These are phyloP conservation scores for Komagataella ulmi DNA, from an alignment of 805 yeast genomes.

Conservation along the genomic window DNA sequence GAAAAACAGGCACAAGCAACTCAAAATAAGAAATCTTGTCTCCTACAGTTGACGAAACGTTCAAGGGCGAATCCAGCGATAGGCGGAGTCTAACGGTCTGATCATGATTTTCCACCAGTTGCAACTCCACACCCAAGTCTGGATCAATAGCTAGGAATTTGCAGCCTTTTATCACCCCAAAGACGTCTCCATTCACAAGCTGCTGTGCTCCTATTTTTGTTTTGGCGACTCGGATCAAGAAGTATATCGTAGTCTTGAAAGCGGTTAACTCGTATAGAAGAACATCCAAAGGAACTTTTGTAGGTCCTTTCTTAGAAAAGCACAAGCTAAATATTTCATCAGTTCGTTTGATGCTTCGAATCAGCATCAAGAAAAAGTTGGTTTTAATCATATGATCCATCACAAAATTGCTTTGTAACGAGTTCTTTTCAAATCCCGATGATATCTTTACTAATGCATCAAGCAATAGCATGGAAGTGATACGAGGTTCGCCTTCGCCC, in stretches of 20 bases:
- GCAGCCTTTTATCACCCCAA: slow-evolving; percentile 44
- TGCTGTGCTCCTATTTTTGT: slow-evolving; percentile 67
- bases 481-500: slow-evolving; percentile 65
- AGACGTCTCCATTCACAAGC: slow-evolving; percentile 60
- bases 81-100: slow-evolving; percentile 28
- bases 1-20: slow-evolving; percentile 60
- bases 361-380: slow-evolving; percentile 52
- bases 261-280: slow-evolving; percentile 65
- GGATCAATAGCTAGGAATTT: slow-evolving; percentile 57
- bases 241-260: slow-evolving; percentile 55
- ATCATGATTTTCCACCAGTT: slow-evolving; percentile 19
- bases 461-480: slow-evolving; percentile 63
- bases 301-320: slow-evolving; percentile 6
- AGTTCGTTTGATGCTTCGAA: slow-evolving; percentile 53
- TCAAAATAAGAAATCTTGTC: slow-evolving; percentile 43
- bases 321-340: slow-evolving; percentile 45
- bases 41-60: slow-evolving; percentile 9
- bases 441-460: slow-evolving; percentile 27
- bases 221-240: slow-evolving; percentile 65
- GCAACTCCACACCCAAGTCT: slow-evolving; percentile 56
- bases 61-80: slow-evolving; percentile 38
- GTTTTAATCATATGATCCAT: slow-evolving; percentile 47
- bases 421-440: slow-evolving; percentile 41
- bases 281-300: slow-evolving; percentile 29
- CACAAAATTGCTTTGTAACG: slow-evolving; percentile 38